Evolutionary conservation across 345 rosid species (phyloP).

Genomic region (Abelmoschus esculentus): DNA sequence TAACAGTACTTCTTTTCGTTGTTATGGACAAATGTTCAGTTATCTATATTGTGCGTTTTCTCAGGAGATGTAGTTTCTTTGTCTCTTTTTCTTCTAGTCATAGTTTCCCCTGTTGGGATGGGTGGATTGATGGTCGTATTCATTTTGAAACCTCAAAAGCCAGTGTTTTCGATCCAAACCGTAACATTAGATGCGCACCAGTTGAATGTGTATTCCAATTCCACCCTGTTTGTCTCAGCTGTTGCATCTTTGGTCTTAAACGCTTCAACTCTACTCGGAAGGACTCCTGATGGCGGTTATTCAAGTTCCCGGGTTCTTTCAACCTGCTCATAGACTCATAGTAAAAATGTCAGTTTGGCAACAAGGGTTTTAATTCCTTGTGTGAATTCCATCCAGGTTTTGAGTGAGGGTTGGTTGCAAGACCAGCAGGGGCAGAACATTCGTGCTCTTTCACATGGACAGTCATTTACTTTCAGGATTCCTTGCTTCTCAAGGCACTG

Average conservation of each 20-base stretch:
- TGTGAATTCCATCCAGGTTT: slow-evolving; percentile 15
- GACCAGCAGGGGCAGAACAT: slow-evolving; percentile 1
- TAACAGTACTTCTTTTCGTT: background rate
- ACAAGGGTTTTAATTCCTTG: slow-evolving; percentile 16
- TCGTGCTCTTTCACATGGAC: background rate
- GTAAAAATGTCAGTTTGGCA: too few species aligned
- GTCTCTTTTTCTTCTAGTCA: slow-evolving; percentile 8
- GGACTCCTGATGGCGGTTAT: slow-evolving; percentile 22
- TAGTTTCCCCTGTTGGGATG: slow-evolving; percentile 11
- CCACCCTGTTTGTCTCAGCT: slow-evolving; percentile 26
- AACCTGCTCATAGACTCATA: too few species aligned
- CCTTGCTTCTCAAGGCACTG: background rate
- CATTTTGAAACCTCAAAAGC: slow-evolving; percentile 26
- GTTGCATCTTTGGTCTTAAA: slow-evolving; percentile 22
- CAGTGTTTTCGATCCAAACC: slow-evolving; percentile 23
- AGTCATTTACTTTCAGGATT: background rate
- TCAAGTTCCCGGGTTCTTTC: slow-evolving; percentile 13
- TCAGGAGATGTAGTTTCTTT: slow-evolving; percentile 12
- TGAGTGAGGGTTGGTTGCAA: slow-evolving; percentile 4
- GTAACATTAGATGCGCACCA: slow-evolving; percentile 21
- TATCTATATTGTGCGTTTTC: slow-evolving; percentile 6
- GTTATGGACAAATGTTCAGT: background rate
- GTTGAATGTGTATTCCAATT: slow-evolving; percentile 13
- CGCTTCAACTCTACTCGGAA: slow-evolving; percentile 17
- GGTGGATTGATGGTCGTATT: slow-evolving; percentile 9